phyloP scores from a whole-genome alignment of 1,139 yeast genomes.

The Wickerhamiella pararugosa region DNA sequence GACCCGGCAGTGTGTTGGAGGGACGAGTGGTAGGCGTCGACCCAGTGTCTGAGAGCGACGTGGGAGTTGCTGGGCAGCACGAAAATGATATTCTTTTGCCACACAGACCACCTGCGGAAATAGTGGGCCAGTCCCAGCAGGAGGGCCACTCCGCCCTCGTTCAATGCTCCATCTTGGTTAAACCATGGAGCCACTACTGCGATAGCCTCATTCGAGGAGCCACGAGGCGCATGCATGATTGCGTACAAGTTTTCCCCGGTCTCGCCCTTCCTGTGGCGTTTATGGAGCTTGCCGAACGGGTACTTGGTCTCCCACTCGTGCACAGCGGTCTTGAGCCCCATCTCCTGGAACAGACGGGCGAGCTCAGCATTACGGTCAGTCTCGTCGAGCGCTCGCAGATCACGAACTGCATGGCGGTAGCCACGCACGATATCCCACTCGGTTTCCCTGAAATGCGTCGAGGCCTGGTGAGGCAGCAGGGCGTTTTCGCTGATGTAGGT shows the following conservation, averaged over 20 bases:
- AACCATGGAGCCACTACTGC: conserved; percentile 82
- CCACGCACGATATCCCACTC: conserved; percentile 93
- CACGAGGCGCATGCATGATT: conserved; percentile 80
- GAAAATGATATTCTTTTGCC: conserved; percentile 88
- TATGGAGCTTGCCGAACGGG: conserved; percentile 20
- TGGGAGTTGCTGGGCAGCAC: conserved; percentile 68
- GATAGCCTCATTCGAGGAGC: conserved; percentile 94
- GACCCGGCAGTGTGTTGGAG: conserved; percentile 89
- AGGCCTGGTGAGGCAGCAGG: conserved; percentile 90
- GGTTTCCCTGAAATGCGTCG: conserved; percentile 79
- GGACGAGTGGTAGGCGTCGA: conserved; percentile 79
- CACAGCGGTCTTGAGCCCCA: conserved; percentile 56
- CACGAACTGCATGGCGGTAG: conserved; percentile 46
- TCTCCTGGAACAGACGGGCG: conserved; percentile 46
- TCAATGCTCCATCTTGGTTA: conserved; percentile 41
- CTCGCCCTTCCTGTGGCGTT: conserved; percentile 30
- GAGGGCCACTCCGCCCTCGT: conserved; percentile 70
- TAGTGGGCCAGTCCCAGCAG: conserved; percentile 63
- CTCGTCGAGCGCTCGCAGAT: conserved; percentile 22
- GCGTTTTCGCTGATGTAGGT: conserved; percentile 95
- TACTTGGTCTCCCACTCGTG: conserved; percentile 24
- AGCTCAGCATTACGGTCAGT: conserved; percentile 32
- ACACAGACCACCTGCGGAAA: conserved; percentile 71
- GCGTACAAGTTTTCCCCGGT: conserved; percentile 48
- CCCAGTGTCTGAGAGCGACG: conserved; percentile 70